Base-by-base conservation (phyloP, 345 rosid species). In the Hypericum androsaemum region DNA sequence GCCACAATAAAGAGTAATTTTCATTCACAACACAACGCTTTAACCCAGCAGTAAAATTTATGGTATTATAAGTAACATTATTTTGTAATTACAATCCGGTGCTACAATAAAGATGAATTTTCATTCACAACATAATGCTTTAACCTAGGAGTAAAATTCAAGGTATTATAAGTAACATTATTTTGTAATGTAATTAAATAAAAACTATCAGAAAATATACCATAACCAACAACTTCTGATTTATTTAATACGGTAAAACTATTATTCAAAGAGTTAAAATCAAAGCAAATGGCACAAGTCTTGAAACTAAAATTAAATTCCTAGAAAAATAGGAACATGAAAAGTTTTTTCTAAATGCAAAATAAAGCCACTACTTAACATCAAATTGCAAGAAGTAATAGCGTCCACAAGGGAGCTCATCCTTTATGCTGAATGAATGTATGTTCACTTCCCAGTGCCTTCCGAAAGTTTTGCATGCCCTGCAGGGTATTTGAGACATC, bases 401-500 rank as follows among this genome's bases (percentile, higher is more conserved):
- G 41, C 41, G 7, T 39, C 41, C 41, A 39, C 41, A 39, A 6
- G 41, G 6, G 41, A 39, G 10, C 41, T 0, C 6, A 35, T 63
- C 38, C 0, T 6, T 3, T 50, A 41, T 32, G 9, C 14, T 12
- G 39, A 46, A 41, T 32, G 7, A 6, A 63, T 47, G 39, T 7
- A 1, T 47, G 6, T 2, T 48, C 45, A 41, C 0, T 62, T 7
- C 7, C 50, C 37, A 11, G 0, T 1, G 5, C 14, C n/a, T 63
- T 55, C 13, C 45, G 35, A 47, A 45, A 7, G 36, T 49, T 47
- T 10, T 0, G 3, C 3, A 63, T 5, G 2, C 40, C 57, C 14
- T 50, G 7, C 8, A 56, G 15, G 47, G 17, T 40, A 36, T 59
- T 59, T 3, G 38, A n/a, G n/a, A n/a, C n/a, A n/a, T n/a, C n/a